Evolutionary conservation across 2,329 filamentous ascomycete genomes (phyloP), one percentile per base, ranked within the genome.

Genomic region (Clonostachys byssicola): DNA sequence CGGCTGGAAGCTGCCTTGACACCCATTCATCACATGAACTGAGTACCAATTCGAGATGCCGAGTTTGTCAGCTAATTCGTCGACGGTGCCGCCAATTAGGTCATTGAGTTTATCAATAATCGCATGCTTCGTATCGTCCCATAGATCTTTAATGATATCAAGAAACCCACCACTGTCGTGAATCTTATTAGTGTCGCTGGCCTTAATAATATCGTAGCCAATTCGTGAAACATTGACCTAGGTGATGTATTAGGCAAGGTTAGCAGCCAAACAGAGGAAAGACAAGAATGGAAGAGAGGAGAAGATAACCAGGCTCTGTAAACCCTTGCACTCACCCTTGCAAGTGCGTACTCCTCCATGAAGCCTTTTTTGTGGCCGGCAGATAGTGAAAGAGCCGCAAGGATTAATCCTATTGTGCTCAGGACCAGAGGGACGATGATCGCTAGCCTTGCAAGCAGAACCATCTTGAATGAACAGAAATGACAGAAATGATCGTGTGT

Each of bases 11-110:
- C 65, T 53, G 42, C 74, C 74, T 54, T 75, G 61, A 57, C 74
- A 78, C 5, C 63, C 58, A 36, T 67, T 65, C 70, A 74, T 71
- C 53, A 78, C 53, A 52, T 78, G 74, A 30, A 78, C 50, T n/a
- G 73, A 76, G 54, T 77, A 78, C 74, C 74, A 78, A 50, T 77
- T 63, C 2, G 68, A 66, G 48, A 78, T 68, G 20, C 74, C 73
- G 30, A 77, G 60, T 16, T 65, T 61, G 14, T 66, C 61, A 43
- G 66, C 62, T 40, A 75, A 44, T 45, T 70, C 53, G 48, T 70
- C 72, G 35, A 66, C 67, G 38, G 70, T 50, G 10, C 68, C 61
- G 47, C 68, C 64, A 6, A 62, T 60, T 35, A 74, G 56, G 34
- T 71, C 60, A 52, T 70, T 69, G 49, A 74, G 48, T 41, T 64